A percentile compares a stretch with the other conserved stretches of the same genome.
These are phyloP conservation scores for Gossypium stocksii DNA, from an alignment of 345 rosid species.

Conservation along the genomic window DNA sequence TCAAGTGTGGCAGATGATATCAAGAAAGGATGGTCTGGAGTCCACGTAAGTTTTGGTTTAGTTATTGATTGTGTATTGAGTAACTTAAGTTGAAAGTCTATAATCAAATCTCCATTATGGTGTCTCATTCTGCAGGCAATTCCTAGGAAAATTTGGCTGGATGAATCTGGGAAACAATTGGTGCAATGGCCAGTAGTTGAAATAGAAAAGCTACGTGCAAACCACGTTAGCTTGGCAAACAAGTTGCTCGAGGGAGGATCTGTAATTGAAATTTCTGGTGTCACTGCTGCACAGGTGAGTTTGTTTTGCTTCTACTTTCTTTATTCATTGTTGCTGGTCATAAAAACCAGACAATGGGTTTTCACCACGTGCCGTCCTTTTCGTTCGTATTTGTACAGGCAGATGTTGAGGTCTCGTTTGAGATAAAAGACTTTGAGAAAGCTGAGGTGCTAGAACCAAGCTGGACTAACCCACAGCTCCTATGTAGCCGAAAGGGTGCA, in stretches of 20 bases:
- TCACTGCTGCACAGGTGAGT: slow-evolving; percentile 51
- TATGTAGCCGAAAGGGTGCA: slow-evolving; percentile 46
- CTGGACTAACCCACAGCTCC: slow-evolving; percentile 48
- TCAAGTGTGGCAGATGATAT: slow-evolving; percentile 27
- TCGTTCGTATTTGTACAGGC: slow-evolving; percentile 30
- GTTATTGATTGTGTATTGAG: background rate
- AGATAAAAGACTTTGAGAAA: slow-evolving; percentile 35
- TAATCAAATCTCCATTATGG: background rate
- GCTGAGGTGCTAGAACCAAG: slow-evolving; percentile 51
- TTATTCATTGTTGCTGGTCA: background rate
- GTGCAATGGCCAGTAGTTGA: slow-evolving; percentile 68
- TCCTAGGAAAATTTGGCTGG: slow-evolving; percentile 57
- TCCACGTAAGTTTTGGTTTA: slow-evolving; percentile 29
- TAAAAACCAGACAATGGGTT: background rate
- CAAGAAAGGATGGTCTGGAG: slow-evolving; percentile 48
- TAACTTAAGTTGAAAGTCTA: background rate
- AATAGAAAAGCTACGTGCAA: slow-evolving; percentile 33
- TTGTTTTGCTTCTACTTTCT: background rate
- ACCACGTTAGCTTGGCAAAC: slow-evolving; percentile 21
- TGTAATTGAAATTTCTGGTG: slow-evolving; percentile 33
- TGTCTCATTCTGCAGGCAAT: slow-evolving; percentile 34
- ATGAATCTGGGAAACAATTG: slow-evolving; percentile 42
- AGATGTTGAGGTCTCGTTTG: slow-evolving; percentile 57
- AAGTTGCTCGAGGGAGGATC: slow-evolving; percentile 35
- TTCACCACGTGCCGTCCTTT: background rate